Evolutionary conservation across 495 filamentous ascomycete species (phyloP).

Genomic region (Neurospora tetraspora): DNA sequence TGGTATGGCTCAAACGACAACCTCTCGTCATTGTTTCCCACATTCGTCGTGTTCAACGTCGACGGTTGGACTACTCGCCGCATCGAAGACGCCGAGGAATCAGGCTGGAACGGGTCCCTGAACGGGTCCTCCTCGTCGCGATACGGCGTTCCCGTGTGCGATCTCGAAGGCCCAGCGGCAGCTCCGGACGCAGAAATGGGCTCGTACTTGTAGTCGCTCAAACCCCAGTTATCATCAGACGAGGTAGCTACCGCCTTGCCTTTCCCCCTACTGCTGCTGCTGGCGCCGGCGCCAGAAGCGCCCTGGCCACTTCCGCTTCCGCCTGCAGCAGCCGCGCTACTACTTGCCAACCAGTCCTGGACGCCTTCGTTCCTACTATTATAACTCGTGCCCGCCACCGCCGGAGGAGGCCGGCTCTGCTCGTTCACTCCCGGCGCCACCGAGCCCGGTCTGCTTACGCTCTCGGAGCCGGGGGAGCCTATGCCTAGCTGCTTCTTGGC

Average conservation of each 20-base stretch:
- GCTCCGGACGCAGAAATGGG: background rate
- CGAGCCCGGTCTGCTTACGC: conserved; percentile 10
- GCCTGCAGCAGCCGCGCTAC: conserved; percentile 4
- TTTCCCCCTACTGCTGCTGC: conserved; percentile 24
- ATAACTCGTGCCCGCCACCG: background rate
- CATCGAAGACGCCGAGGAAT: too few species aligned
- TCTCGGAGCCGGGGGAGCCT: background rate
- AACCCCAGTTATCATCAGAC: conserved; percentile 5
- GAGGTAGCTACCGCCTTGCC: conserved; percentile 28
- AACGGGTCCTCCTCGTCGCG: conserved; percentile 37
- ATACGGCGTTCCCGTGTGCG: conserved; percentile 24
- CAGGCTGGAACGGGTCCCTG: conserved; percentile 28
- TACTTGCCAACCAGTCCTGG: conserved; percentile 3
- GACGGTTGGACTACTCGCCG: too few species aligned
- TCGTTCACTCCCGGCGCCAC: conserved; percentile 14
- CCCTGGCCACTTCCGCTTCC: background rate
- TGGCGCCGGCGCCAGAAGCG: background rate
- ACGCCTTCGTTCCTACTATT: background rate
- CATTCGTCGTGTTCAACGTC: background rate
- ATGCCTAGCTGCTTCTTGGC: conserved; percentile 48
- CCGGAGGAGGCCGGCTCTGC: conserved; percentile 6
- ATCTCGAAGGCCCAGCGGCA: conserved; percentile 23
- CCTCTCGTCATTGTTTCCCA: conserved; percentile 16
- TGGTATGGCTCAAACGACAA: conserved; percentile 42
- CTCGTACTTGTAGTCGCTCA: background rate